Percentiles rank a stretch among this genome's conserved stretches.
phyloP scores from a whole-genome alignment of 371 early-diverging fungal species.

The Circinella umbellata region DNA sequence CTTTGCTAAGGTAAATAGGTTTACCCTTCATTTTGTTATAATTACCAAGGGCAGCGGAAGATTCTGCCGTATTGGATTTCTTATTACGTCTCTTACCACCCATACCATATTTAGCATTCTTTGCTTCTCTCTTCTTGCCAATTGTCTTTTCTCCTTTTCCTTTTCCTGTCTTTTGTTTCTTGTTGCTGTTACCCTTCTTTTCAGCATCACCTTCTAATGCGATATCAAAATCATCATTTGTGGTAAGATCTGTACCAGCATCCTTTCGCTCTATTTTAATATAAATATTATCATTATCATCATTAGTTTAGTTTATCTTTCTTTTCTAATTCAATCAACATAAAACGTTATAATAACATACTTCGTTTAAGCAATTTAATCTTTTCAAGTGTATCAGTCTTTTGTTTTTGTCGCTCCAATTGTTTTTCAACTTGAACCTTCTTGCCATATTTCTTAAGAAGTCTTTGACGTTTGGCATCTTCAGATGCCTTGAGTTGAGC shows the following conservation, averaged over 20 bases:
- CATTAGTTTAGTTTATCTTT: background rate
- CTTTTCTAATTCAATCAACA: background rate
- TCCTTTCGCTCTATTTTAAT: slow-evolving; percentile 63
- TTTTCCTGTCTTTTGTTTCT: slow-evolving; percentile 33
- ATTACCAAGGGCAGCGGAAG: slow-evolving; percentile 68
- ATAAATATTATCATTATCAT: background rate
- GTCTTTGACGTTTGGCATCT: slow-evolving; percentile 84
- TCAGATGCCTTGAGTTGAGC: slow-evolving; percentile 83
- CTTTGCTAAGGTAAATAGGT: slow-evolving; percentile 23
- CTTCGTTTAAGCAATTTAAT: slow-evolving; percentile 91
- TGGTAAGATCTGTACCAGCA: slow-evolving; percentile 44
- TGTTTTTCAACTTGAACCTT: slow-evolving; percentile 94
- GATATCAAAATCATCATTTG: slow-evolving; percentile 86
- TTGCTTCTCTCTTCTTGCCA: slow-evolving; percentile 52
- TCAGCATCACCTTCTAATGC: slow-evolving; percentile 70
- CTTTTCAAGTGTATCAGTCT: slow-evolving; percentile 86
- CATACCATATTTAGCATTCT: slow-evolving; percentile 82
- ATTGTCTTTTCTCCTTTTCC: slow-evolving; percentile 44
- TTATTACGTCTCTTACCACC: slow-evolving; percentile 83
- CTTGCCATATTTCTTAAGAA: slow-evolving; percentile 95
- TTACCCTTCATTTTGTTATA: slow-evolving; percentile 28
- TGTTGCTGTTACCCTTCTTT: slow-evolving; percentile 31
- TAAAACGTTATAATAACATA: slow-evolving; percentile 36
- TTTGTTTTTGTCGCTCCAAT: slow-evolving; percentile 76
- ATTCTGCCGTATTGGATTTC: slow-evolving; percentile 85